phyloP scores from a whole-genome alignment of 257 asterid genomes.

The Ballota nigra region DNA sequence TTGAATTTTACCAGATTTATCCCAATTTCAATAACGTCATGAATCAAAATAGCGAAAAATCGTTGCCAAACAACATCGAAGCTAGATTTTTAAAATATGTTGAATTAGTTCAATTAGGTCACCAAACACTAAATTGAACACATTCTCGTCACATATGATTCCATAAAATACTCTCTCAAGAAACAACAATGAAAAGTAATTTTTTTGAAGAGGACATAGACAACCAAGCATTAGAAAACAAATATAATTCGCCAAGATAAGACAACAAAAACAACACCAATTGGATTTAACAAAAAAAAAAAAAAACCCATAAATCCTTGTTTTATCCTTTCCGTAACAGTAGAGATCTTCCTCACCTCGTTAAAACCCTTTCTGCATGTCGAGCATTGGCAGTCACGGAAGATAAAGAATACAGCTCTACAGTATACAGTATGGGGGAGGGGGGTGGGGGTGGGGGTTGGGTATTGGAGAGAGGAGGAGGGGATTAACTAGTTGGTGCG shows the following conservation, averaged over 20 bases:
- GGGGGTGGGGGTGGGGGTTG: no score
- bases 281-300: conserved; percentile 13
- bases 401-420: conserved; percentile 17
- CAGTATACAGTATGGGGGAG: background rate
- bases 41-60: background rate
- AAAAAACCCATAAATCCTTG: background rate
- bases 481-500: conserved; percentile 23
- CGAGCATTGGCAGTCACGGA: conserved; percentile 26
- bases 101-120: conserved; percentile 6
- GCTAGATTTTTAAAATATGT: background rate
- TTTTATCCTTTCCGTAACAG: background rate
- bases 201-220: background rate
- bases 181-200: background rate
- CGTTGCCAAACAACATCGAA: background rate
- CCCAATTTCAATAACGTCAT: background rate
- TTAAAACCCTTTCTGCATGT: conserved; percentile 23
- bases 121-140: conserved; percentile 4
- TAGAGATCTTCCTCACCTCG: conserved; percentile 32
- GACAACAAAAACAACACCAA: conserved; percentile 8
- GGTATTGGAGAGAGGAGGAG: background rate
- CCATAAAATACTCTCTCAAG: conserved; percentile 7
- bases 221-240: conserved; percentile 5
- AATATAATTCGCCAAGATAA: background rate
- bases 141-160: conserved; percentile 15
- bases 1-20: background rate